Evolutionary conservation across 1,284 basidiomycete species (phyloP).

Genomic region (Phellinidium pouzarii): DNA sequence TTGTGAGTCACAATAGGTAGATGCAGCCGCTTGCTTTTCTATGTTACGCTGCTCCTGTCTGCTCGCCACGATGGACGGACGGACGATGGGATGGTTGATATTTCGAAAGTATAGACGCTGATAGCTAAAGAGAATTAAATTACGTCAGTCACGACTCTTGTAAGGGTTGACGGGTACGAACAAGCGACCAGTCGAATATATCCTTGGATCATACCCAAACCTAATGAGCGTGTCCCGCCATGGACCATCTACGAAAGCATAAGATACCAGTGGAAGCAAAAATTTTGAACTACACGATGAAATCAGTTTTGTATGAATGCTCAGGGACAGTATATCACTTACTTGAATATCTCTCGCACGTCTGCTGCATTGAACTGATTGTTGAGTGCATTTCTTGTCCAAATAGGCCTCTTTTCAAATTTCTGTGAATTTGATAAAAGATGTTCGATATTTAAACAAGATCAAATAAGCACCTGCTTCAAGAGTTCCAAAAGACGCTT

Average conservation of each 20-base stretch:
- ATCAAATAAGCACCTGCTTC: slow-evolving; percentile 5
- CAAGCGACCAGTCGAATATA: slow-evolving; percentile 67
- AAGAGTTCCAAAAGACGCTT: slow-evolving; percentile 8
- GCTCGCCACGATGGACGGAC: slow-evolving; percentile 61
- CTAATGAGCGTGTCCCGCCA: slow-evolving; percentile 87
- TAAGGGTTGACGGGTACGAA: slow-evolving; percentile 29
- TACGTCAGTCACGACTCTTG: slow-evolving; percentile 9
- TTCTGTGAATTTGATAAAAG: slow-evolving; percentile 33
- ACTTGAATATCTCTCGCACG: slow-evolving; percentile 69
- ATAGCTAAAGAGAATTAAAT: slow-evolving; percentile 43
- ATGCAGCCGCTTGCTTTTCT: slow-evolving; percentile 10
- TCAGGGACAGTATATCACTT: slow-evolving; percentile 21
- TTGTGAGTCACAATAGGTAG: background rate
- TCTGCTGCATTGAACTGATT: slow-evolving; percentile 76
- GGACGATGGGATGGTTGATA: slow-evolving; percentile 67
- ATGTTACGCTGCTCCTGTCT: slow-evolving; percentile 53
- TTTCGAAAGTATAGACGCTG: slow-evolving; percentile 83
- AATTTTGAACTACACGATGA: slow-evolving; percentile 53
- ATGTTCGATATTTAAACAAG: background rate
- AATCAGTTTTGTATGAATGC: background rate
- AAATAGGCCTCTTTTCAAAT: slow-evolving; percentile 74
- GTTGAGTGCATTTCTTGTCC: slow-evolving; percentile 80
- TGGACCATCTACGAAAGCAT: slow-evolving; percentile 89
- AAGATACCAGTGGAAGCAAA: slow-evolving; percentile 65
- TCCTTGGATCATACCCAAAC: slow-evolving; percentile 86